phyloP scores from a whole-genome alignment of 1,284 basidiomycete genomes.

The Pyrrhoderma noxium region DNA sequence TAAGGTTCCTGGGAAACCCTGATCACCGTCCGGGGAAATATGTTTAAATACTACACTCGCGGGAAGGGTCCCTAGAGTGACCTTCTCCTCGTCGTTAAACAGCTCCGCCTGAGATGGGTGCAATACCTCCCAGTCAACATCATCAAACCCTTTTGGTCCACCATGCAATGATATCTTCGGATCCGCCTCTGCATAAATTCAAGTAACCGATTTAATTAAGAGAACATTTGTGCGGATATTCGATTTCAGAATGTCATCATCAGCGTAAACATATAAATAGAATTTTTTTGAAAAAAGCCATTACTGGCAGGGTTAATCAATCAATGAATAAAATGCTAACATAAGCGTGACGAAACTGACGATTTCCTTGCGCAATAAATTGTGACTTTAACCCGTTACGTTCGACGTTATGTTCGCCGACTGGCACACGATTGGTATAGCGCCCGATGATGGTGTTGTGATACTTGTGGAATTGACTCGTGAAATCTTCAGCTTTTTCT shows the following conservation, averaged over 20 bases:
- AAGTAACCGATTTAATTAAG: too few species aligned
- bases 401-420: slow-evolving; percentile 44
- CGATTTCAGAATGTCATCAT: too few species aligned
- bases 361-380: slow-evolving; percentile 45
- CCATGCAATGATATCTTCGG: slow-evolving; percentile 65
- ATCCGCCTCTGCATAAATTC: slow-evolving; percentile 35
- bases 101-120: slow-evolving; percentile 39
- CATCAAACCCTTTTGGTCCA: slow-evolving; percentile 59
- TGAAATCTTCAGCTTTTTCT: slow-evolving; percentile 52
- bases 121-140: slow-evolving; percentile 42
- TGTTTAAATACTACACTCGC: slow-evolving; percentile 47
- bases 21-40: slow-evolving; percentile 57
- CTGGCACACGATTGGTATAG: slow-evolving; percentile 65
- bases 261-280: too few species aligned
- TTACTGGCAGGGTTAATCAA: too few species aligned
- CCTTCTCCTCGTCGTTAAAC: slow-evolving; percentile 49
- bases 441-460: slow-evolving; percentile 66
- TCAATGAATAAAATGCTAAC: too few species aligned
- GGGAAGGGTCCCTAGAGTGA: slow-evolving; percentile 33
- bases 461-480: slow-evolving; percentile 46
- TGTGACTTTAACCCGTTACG: slow-evolving; percentile 44
- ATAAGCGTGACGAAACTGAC: slow-evolving; percentile 27
- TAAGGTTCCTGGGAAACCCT: slow-evolving; percentile 58
- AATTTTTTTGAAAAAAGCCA: too few species aligned
- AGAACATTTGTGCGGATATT: too few species aligned